A percentile compares a stretch with the other conserved stretches of the same genome.
phyloP scores from a whole-genome alignment of 192 early-diverging fungal genomes.

The Chytriomyces hyalinus region DNA sequence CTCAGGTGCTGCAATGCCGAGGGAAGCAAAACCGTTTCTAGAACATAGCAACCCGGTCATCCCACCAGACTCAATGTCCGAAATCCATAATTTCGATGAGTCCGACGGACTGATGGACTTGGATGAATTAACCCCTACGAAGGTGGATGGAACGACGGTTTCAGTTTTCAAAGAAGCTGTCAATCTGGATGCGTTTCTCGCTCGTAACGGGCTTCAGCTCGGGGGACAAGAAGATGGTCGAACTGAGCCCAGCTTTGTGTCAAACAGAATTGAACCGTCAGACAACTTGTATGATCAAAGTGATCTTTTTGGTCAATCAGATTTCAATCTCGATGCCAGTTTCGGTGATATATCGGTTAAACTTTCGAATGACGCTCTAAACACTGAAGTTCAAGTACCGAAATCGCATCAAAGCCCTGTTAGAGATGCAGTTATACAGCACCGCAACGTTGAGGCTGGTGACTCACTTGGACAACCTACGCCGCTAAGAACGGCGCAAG shows the following conservation, averaged over 20 bases:
- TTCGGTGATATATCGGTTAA: no score
- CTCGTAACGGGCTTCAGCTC: slow-evolving; percentile 18
- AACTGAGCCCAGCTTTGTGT: no score
- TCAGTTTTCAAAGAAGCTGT: background rate
- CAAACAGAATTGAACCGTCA: background rate
- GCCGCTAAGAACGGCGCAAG: background rate
- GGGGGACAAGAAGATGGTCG: background rate
- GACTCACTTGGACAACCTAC: background rate
- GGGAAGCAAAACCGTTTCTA: no score
- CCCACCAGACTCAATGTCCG: no score
- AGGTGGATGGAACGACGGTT: background rate
- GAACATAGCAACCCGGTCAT: no score
- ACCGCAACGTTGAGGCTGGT: no score
- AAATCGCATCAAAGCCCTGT: no score
- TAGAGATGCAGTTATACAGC: no score
- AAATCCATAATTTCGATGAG: no score
- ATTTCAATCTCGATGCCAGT: background rate
- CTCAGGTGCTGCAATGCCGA: background rate
- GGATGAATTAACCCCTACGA: background rate
- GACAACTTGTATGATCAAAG: background rate
- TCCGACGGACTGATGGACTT: slow-evolving; percentile 5
- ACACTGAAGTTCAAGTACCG: no score
- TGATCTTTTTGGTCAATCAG: background rate
- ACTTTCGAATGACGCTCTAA: no score
- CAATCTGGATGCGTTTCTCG: slow-evolving; percentile 28